phyloP scores from a whole-genome alignment of 495 filamentous ascomycete species.

The Xylaria flabelliformis region DNA sequence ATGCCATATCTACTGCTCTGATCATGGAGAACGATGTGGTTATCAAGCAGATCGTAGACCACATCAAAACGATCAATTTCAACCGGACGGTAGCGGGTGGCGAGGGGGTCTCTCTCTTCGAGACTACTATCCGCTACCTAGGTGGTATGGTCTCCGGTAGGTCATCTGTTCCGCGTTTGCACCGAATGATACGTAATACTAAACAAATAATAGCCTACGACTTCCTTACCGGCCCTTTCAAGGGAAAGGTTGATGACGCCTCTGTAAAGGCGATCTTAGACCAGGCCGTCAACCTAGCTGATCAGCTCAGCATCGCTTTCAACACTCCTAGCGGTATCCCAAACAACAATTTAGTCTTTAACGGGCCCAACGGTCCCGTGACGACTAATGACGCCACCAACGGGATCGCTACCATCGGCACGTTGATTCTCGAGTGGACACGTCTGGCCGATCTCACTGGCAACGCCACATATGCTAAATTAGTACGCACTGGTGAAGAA shows the following conservation, averaged over 20 bases:
- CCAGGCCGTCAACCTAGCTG: slow-evolving; percentile 73
- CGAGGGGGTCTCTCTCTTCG: slow-evolving; percentile 74
- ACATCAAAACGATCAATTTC: slow-evolving; percentile 73
- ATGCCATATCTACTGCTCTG: slow-evolving; percentile 81
- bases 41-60: slow-evolving; percentile 71
- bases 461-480: slow-evolving; percentile 65
- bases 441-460: slow-evolving; percentile 79
- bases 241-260: slow-evolving; percentile 50
- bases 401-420: slow-evolving; percentile 73
- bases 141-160: slow-evolving; percentile 74
- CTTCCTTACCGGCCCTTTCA: slow-evolving; percentile 73
- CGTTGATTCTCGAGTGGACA: slow-evolving; percentile 85
- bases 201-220: slow-evolving; percentile 66
- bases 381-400: slow-evolving; percentile 60
- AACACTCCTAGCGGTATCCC: slow-evolving; percentile 78
- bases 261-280: slow-evolving; percentile 63
- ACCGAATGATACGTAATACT: not conserved
- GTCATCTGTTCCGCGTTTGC: not conserved
- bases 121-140: slow-evolving; percentile 90
- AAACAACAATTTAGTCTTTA: slow-evolving; percentile 72
- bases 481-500: slow-evolving; percentile 72
- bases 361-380: slow-evolving; percentile 50
- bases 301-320: slow-evolving; percentile 79
- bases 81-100: slow-evolving; percentile 53
- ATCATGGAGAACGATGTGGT: slow-evolving; percentile 75